Evolutionary conservation across 2,329 filamentous ascomycete species (phyloP).

Genomic region (Parascedosporium putredinis): DNA sequence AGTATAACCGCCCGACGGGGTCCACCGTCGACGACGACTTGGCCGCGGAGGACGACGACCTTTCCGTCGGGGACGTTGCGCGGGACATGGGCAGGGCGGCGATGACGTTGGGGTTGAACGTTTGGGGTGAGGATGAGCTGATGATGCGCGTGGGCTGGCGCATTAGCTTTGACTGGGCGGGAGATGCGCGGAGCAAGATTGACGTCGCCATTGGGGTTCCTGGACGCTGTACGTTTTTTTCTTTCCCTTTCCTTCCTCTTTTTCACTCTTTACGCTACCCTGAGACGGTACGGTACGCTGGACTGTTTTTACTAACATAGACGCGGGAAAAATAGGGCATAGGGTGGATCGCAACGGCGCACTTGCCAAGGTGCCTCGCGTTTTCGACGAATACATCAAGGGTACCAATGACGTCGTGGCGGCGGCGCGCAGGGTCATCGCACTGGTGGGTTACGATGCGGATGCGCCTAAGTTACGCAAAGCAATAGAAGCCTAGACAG

Average conservation of each 20-base stretch:
- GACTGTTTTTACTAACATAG: background rate
- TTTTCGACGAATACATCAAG: conserved; percentile 50
- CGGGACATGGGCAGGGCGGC: conserved; percentile 42
- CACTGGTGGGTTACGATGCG: conserved; percentile 29
- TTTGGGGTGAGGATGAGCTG: conserved; percentile 23
- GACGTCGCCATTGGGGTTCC: conserved; percentile 46
- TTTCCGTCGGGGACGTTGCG: conserved; percentile 36
- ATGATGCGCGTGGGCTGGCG: conserved; percentile 46
- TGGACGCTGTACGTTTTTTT: conserved; percentile 46
- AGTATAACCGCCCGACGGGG: conserved; percentile 15
- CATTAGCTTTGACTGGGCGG: conserved; percentile 62
- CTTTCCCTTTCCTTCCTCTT: background rate
- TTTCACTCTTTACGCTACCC: background rate
- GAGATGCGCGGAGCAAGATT: conserved; percentile 53
- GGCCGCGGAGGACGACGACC: conserved; percentile 12
- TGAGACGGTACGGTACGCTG: no score
- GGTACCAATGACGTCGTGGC: conserved; percentile 17
- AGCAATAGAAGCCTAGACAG: conserved; percentile 48
- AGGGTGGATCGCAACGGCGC: conserved; percentile 44
- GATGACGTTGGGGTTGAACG: conserved; percentile 26
- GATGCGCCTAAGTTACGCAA: conserved; percentile 46
- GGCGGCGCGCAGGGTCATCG: conserved; percentile 5
- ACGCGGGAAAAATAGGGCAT: conserved; percentile 39
- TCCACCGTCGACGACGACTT: conserved; percentile 16
- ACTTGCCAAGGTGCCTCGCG: conserved; percentile 44